A percentile compares a stretch with the other conserved stretches of the same genome.
phyloP scores from a whole-genome alignment of 1,139 yeast genomes.

The Hyphopichia fennica region DNA sequence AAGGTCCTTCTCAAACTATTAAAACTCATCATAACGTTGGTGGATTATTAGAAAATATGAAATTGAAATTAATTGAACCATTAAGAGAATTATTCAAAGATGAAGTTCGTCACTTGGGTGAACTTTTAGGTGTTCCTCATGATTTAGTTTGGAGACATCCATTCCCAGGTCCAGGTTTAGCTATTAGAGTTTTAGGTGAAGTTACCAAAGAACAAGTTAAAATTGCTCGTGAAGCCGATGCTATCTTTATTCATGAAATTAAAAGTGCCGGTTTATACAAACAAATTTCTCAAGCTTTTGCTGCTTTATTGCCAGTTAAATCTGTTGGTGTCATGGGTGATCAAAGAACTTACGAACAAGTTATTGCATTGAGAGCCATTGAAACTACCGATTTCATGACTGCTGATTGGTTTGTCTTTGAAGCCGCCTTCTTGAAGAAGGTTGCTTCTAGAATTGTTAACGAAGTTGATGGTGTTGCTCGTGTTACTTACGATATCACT shows the following conservation, averaged over 20 bases:
- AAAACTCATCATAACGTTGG: conserved; percentile 99
- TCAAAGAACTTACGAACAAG: conserved; percentile 98
- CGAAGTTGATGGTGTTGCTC: conserved; percentile 98
- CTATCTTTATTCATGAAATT: conserved; percentile 93
- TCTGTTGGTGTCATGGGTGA: conserved; percentile 99
- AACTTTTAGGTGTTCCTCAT: conserved; percentile 90
- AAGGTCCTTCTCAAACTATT: conserved; percentile 99
- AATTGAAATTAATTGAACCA: conserved; percentile 96
- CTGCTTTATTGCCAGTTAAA: conserved; percentile 93
- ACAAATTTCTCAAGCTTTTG: conserved; percentile 96
- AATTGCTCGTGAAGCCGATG: conserved; percentile 97
- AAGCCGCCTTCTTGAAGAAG: conserved; percentile 85
- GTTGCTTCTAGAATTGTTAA: conserved; percentile 96
- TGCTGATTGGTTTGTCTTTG: conserved; percentile 98
- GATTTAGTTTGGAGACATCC: conserved; percentile 99
- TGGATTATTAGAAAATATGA: conserved; percentile 96
- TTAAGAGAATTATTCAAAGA: conserved; percentile 97
- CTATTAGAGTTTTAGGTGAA: conserved; percentile 96
- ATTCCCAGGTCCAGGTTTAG: conserved; percentile 99
- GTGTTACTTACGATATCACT: conserved; percentile 98
- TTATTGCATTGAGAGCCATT: conserved; percentile 96
- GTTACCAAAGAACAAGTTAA: conserved; percentile 90
- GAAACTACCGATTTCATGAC: conserved; percentile 99
- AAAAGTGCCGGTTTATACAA: conserved; percentile 89
- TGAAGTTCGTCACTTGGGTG: conserved; percentile 96